Conservation (phyloP, 352 stramenopile genomes). For the Globisporangium middletonii region DNA sequence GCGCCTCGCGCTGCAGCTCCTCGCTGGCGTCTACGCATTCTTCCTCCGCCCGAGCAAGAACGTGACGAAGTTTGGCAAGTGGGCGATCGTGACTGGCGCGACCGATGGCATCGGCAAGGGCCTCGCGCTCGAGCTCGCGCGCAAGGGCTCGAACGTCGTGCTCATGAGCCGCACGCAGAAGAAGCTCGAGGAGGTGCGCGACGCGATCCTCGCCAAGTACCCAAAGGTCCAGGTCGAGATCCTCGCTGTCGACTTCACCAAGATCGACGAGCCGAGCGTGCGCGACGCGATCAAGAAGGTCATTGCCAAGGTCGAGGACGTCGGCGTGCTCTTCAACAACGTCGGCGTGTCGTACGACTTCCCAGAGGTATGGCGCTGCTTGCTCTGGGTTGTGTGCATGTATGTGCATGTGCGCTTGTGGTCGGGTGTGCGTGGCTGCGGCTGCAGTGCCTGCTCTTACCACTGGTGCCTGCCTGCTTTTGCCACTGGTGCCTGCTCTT, state of each 20-base stretch:
- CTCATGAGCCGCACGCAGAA: constrained; percentile 97
- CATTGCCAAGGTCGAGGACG: constrained; percentile 79
- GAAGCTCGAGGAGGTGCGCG: constrained; percentile 91
- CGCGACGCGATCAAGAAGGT: constrained; percentile 43
- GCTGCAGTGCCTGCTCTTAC: background rate
- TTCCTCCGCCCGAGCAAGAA: constrained; percentile 94
- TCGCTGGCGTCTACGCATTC: constrained; percentile 61
- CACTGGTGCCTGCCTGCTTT: background rate
- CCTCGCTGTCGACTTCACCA: constrained; percentile 93
- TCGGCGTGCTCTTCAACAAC: constrained; percentile 99
- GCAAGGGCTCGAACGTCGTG: constrained; percentile 96
- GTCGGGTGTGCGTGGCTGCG: background rate
- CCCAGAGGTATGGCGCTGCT: constrained; percentile 45
- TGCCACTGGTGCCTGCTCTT: background rate
- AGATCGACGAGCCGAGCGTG: constrained; percentile 77
- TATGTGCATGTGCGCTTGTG: too few species aligned
- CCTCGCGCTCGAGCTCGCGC: constrained; percentile 92
- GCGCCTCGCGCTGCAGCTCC: constrained; percentile 44
- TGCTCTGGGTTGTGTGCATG: background rate
- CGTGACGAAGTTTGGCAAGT: constrained; percentile 94
- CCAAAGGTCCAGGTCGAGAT: constrained; percentile 81
- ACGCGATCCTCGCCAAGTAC: constrained; percentile 94
- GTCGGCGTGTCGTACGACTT: constrained; percentile 98
- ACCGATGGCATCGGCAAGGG: constrained; percentile 93
- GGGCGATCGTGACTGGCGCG: constrained; percentile 96